Evolutionary conservation across 2,329 filamentous ascomycete species (phyloP).

Genomic region (Scortechinia acanthostroma): DNA sequence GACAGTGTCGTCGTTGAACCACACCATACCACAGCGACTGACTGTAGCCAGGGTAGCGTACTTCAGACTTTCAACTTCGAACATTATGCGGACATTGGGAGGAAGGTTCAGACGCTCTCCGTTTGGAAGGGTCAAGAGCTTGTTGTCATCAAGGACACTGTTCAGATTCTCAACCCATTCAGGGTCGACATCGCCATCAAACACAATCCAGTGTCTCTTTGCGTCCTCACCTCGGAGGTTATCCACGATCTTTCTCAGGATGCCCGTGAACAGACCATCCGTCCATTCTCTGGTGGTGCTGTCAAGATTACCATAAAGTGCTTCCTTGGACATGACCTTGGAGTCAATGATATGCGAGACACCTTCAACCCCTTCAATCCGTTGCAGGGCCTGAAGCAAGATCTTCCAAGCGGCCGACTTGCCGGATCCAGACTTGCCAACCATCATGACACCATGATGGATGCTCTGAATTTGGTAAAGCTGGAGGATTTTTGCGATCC

Average conservation of each 20-base stretch:
- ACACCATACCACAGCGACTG: conserved; percentile 99
- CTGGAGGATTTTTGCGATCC: conserved; percentile 96
- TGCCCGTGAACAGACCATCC: conserved; percentile 95
- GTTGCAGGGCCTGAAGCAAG: conserved; percentile 81
- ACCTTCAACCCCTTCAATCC: conserved; percentile 84
- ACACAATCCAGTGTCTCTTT: conserved; percentile 98
- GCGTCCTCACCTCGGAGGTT: conserved; percentile 94
- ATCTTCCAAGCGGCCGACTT: conserved; percentile 95
- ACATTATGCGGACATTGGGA: conserved; percentile 96
- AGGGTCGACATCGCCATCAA: conserved; percentile 96
- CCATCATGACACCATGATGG: conserved; percentile 99
- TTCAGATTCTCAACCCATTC: conserved; percentile 99
- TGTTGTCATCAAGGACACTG: conserved; percentile 98
- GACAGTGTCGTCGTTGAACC: conserved; percentile 98
- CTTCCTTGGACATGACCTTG: conserved; percentile 99
- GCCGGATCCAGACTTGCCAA: conserved; percentile 92
- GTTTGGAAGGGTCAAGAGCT: conserved; percentile 90
- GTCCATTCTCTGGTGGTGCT: conserved; percentile 98
- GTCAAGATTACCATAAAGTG: conserved; percentile 89
- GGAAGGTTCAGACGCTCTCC: conserved; percentile 95
- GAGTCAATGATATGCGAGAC: conserved; percentile 97
- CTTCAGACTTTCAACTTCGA: conserved; percentile 95
- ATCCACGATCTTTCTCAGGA: conserved; percentile 94
- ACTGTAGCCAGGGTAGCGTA: conserved; percentile 98
- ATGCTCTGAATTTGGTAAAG: conserved; percentile 96